Evolutionary conservation across 2,329 filamentous ascomycete species (phyloP), one percentile per base, ranked within the genome.

Genomic region (Trichoderma arundinaceum): DNA sequence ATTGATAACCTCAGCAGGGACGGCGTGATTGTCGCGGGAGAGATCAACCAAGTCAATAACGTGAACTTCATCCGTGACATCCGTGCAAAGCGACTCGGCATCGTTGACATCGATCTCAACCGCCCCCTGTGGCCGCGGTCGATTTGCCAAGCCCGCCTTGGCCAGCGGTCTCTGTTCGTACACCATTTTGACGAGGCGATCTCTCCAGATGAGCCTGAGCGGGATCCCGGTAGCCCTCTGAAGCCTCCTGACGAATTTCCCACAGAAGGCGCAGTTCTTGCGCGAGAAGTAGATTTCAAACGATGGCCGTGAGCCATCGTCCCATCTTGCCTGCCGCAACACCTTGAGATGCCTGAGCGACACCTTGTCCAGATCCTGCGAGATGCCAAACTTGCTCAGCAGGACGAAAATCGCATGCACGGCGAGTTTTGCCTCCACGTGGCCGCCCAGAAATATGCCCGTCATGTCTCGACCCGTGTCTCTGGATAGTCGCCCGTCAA

Each of bases 381-480:
- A 67, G 51, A 77, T 72, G 13, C 51, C 60, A 48, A 75, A 76
- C 2, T 61, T 63, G 1, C 63, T 58, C 0, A 80, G 69, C 0
- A 79, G 66, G 0, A 73, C 59, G 7, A 73, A 73, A 0, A 79
- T 56, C 0, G 74, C 75, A 19, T 78, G 74, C 0, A 75, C 71
- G 0, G 78, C 76, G 0, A 81, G 73, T 64, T 81, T 81, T 15
- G 77, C 77, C 65, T 81, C 79, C 1, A 78, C 75, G 22, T 81
- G 79, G 0, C 75, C 73, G 0, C 75, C 76, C 1, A 72, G 70
- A 48, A 76, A 77, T 12, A 74, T 67, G 4, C 77, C 75, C 8
- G 56, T 63, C 33, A 63, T 63, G 17, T 59, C 41, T 2, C 57
- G 41, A 8, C 44, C 63, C 9, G 43, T n/a, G n/a, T 22, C 15